Conservation (phyloP, 1,284 basidiomycete species). For the Ceratobasidium sp. region DNA sequence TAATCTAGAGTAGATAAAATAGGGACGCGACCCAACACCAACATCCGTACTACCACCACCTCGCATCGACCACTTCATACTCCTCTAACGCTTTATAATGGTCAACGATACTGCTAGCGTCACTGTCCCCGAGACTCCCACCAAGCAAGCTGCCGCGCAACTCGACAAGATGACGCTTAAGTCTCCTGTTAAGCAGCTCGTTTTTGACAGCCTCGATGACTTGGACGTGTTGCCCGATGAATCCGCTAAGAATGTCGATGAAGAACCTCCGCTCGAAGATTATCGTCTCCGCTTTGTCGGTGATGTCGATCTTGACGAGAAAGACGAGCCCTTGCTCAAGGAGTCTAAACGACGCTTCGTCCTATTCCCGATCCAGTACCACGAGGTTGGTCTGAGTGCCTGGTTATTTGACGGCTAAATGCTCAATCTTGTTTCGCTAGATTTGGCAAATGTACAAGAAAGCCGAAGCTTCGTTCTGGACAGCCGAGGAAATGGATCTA, state of each 20-base stretch:
- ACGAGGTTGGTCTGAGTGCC: conserved; percentile 72
- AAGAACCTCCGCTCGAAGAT: conserved; percentile 54
- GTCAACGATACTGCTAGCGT: conserved; percentile 20
- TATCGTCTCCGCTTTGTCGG: conserved; percentile 62
- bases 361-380: conserved; percentile 94
- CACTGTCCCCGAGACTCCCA: conserved; percentile 59
- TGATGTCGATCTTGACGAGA: conserved; percentile 62
- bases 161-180: conserved; percentile 61
- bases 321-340: conserved; percentile 85
- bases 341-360: conserved; percentile 88
- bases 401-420: not conserved
- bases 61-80: not conserved
- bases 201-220: conserved; percentile 48
- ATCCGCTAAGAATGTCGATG: conserved; percentile 45
- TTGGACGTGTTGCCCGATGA: conserved; percentile 45
- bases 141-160: conserved; percentile 62
- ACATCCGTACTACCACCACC: not conserved
- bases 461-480: conserved; percentile 95
- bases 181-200: conserved; percentile 55
- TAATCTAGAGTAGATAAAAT: conserved; percentile 26
- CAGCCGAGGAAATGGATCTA: conserved; percentile 97
- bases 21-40: conserved; percentile 33
- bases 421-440: conserved; percentile 59
- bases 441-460: conserved; percentile 99
- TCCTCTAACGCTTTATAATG: conserved; percentile 2